phyloP scores from a whole-genome alignment of 495 filamentous ascomycete species.

The Penicillium samsonianum region DNA sequence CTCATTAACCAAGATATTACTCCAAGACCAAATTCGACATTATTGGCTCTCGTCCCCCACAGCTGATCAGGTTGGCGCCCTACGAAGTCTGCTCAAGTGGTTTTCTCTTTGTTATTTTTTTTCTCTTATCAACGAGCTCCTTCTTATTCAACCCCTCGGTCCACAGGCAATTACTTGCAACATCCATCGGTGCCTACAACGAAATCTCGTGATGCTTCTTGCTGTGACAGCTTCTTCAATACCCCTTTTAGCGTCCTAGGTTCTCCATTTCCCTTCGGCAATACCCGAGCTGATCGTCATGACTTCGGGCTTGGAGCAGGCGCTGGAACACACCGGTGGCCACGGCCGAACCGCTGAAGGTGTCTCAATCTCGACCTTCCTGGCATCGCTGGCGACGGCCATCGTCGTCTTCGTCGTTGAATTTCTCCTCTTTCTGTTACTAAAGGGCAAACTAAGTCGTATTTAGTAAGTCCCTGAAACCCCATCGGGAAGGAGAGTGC shows the following conservation, averaged over 20 bases:
- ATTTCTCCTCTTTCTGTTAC: constrained; percentile 70
- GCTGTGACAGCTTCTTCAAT: background rate
- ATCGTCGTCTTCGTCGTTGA: constrained; percentile 77
- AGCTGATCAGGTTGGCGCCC: constrained; percentile 19
- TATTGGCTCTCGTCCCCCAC: constrained; percentile 15
- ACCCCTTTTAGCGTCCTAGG: background rate
- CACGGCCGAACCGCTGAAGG: constrained; percentile 49
- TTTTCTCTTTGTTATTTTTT: constrained; percentile 12
- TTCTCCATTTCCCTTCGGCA: background rate
- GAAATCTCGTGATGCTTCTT: constrained; percentile 3
- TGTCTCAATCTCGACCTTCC: constrained; percentile 57
- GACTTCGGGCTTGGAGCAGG: constrained; percentile 36
- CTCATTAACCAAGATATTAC: constrained; percentile 25
- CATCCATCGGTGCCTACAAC: background rate
- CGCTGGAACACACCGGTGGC: constrained; percentile 42
- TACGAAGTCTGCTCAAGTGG: constrained; percentile 11
- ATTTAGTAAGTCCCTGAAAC: constrained; percentile 68
- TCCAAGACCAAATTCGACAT: background rate
- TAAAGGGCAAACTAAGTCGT: constrained; percentile 75
- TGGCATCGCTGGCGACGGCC: constrained; percentile 73
- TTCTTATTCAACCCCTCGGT: background rate
- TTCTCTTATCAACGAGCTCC: constrained; percentile 3
- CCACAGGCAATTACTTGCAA: background rate
- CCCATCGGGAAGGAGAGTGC: background rate
- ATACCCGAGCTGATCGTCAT: constrained; percentile 21